phyloP scores from a whole-genome alignment of 2,329 filamentous ascomycete genomes.

The Trichoderma simmonsii region DNA sequence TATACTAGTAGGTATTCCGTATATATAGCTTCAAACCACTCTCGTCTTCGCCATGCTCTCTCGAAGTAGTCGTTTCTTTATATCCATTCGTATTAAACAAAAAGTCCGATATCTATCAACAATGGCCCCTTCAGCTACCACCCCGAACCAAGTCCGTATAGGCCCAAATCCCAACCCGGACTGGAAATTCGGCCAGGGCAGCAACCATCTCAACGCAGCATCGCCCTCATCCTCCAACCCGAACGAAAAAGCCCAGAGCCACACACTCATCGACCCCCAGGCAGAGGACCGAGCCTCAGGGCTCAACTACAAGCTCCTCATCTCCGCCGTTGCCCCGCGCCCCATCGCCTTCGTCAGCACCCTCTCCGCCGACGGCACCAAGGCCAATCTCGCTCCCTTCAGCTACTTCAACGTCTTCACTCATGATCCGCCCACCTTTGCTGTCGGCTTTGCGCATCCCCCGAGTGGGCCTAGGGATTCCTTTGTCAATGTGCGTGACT shows the following conservation, averaged over 20 bases:
- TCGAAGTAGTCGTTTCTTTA: background rate
- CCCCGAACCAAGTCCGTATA: background rate
- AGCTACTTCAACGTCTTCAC: constrained; percentile 80
- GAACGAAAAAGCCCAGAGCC: constrained; percentile 40
- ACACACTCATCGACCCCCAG: constrained; percentile 80
- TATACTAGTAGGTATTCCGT: background rate
- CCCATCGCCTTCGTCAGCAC: constrained; percentile 66
- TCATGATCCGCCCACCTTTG: constrained; percentile 84
- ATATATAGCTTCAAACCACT: background rate
- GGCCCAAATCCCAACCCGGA: constrained; percentile 41
- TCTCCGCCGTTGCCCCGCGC: constrained; percentile 76
- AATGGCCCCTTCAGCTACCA: background rate
- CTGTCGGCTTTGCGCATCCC: constrained; percentile 50
- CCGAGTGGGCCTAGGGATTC: constrained; percentile 68
- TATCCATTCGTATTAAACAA: background rate
- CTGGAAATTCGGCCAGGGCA: constrained; percentile 65
- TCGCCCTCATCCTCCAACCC: constrained; percentile 3
- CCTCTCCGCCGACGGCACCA: constrained; percentile 55
- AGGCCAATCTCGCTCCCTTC: constrained; percentile 77
- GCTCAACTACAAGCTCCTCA: constrained; percentile 90
- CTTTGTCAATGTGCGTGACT: constrained; percentile 68
- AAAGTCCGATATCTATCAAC: background rate
- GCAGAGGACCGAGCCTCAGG: constrained; percentile 61
- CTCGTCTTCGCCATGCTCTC: background rate
- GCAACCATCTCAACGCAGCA: constrained; percentile 47